Evolutionary conservation across 1,139 yeast genomes (phyloP).

Genomic region (Taphrina flavorubra): DNA sequence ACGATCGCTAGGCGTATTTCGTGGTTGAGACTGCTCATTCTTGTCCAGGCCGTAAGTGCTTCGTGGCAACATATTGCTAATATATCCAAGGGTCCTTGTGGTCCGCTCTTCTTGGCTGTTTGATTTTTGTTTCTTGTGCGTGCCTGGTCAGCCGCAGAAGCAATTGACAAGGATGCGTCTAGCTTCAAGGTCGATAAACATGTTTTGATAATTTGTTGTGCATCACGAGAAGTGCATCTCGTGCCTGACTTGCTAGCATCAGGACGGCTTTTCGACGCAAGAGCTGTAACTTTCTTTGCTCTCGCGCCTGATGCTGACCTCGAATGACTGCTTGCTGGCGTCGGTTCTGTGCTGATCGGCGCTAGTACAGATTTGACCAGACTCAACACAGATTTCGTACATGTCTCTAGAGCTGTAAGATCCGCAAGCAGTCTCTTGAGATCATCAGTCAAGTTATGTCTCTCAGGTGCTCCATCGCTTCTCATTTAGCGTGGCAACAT

Average conservation of each 20-base stretch:
- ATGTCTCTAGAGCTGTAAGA: constrained; percentile 21
- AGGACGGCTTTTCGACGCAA: background rate
- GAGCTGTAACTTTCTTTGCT: background rate
- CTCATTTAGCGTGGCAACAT: constrained; percentile 17
- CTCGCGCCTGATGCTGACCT: background rate
- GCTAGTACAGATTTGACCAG: constrained; percentile 21
- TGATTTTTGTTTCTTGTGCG: background rate
- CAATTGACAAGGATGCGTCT: background rate
- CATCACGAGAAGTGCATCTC: constrained; percentile 17
- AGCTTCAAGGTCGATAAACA: constrained; percentile 18
- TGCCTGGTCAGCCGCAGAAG: background rate
- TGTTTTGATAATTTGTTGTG: constrained; percentile 25
- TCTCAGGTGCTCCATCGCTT: constrained; percentile 2
- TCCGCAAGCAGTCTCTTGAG: constrained; percentile 18
- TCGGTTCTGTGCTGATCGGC: background rate
- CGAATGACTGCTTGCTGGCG: background rate
- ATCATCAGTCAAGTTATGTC: background rate
- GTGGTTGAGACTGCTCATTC: background rate
- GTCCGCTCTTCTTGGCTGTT: background rate
- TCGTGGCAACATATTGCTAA: constrained; percentile 1
- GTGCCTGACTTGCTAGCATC: background rate
- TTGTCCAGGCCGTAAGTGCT: constrained; percentile 4
- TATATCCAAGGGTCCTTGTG: background rate
- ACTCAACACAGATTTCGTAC: constrained; percentile 13
- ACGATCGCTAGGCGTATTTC: constrained; percentile 18